Base-by-base conservation (phyloP, 2,329 filamentous ascomycete species). In the Trichoderma sp. region DNA sequence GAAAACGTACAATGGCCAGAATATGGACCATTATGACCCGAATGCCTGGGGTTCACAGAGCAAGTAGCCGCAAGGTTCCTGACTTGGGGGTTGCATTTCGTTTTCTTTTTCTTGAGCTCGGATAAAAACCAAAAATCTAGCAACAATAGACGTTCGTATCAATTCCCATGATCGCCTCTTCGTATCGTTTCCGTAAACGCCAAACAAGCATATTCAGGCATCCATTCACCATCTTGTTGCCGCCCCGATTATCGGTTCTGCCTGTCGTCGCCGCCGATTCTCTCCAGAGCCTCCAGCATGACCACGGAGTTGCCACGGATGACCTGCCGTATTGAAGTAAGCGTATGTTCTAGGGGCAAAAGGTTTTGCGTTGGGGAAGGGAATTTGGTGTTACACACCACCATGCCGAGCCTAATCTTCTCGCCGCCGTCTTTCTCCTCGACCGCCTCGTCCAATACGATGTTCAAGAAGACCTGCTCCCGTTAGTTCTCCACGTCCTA, bases 241-340 rank as follows among this genome's bases (percentile, higher is more conserved):
- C 80, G 71, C 79, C 72, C 72, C 34, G 32, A 30, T 56, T 28
- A 71, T 76, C 78, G 80, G 71, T 81, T 78, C 77, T 80, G 81
- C 76, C 82, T 82, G 75, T 91, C 87, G 78, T 89, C 87, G 72
- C 89, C 88, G 74, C 88, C 89, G 76, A 93, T 91, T 78, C 90
- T 86, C 80, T 91, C 89, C 72, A 93, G 82, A 11, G 90, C 93
- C 84, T 99, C 97, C 71, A 99, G 89, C 95, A 99, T 98, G 71
- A 99, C 95, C 30, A 99, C 95, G 2, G 95, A 97, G 84, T 99
- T 99, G 75, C 96, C 96, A 77, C 97, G 93, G 79, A 99, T 98
- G 75, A 98, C 93, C 92, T 94, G 6, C 30, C 21, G 4, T 15
- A 4, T 51, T 9, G 2, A n/a, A 14, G 15, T 43, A 21, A 51